These are phyloP conservation scores for Trapa incisa DNA, from an alignment of 345 rosid genomes.

Conservation along the genomic window DNA sequence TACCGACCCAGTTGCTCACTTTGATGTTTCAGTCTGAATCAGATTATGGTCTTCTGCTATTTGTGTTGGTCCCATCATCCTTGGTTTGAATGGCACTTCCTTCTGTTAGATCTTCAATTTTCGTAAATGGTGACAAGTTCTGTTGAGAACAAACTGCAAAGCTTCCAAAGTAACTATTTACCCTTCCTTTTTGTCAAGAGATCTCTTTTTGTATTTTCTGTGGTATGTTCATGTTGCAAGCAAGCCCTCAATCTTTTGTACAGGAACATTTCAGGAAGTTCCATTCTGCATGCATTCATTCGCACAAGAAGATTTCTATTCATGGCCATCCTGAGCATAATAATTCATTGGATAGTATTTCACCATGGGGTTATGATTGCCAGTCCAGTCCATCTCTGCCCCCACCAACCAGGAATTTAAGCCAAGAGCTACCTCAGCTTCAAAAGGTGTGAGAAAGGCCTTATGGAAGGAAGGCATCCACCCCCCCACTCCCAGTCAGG, in stretches of 20 bases:
- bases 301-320: slow-evolving; percentile 76
- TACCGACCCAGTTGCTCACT: slow-evolving; percentile 33
- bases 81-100: background rate
- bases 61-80: background rate
- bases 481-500: slow-evolving; percentile 97
- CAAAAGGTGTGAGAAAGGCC: slow-evolving; percentile 73
- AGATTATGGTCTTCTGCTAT: slow-evolving; percentile 11
- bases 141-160: background rate
- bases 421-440: slow-evolving; percentile 81
- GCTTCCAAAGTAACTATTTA: background rate
- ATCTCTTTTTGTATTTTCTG: too few relatives aligned
- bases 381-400: slow-evolving; percentile 15
- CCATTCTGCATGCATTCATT: slow-evolving; percentile 11
- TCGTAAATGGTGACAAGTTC: background rate
- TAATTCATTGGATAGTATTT: slow-evolving; percentile 94
- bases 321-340: slow-evolving; percentile 90
- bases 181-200: too few relatives aligned
- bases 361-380: slow-evolving; percentile 6
- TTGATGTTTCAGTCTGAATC: slow-evolving; percentile 18
- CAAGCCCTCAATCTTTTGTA: background rate
- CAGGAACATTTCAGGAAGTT: background rate
- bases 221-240: background rate
- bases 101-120: background rate
- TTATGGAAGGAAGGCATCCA: slow-evolving; percentile 74
- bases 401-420: slow-evolving; percentile 76